Evolutionary conservation across 805 yeast genomes (phyloP).

Genomic region (Torulaspora maleeae): DNA sequence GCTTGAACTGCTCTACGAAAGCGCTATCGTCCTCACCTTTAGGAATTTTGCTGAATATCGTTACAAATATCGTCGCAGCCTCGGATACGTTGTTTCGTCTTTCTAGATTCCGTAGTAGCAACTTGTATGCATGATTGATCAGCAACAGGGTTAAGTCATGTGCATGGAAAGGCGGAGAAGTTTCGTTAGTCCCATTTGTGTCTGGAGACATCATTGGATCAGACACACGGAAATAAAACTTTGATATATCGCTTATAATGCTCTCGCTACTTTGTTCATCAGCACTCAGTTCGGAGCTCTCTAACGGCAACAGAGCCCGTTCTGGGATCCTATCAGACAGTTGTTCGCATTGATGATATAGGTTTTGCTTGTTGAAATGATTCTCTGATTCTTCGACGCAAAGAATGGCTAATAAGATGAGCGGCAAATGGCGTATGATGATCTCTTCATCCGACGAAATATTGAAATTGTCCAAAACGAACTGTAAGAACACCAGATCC

Average conservation of each 20-base stretch:
- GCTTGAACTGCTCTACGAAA: conserved; percentile 13
- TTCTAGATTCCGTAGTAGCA: conserved; percentile 25
- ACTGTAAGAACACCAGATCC: conserved; percentile 48
- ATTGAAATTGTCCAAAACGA: conserved; percentile 60
- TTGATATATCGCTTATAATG: conserved; percentile 30
- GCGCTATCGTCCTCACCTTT: conserved; percentile 15
- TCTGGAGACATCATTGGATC: conserved; percentile 12
- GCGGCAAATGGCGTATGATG: conserved; percentile 69
- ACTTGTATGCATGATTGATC: conserved; percentile 31
- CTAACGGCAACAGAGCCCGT: conserved; percentile 55
- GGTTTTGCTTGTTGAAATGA: conserved; percentile 17
- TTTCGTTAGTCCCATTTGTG: conserved; percentile 17
- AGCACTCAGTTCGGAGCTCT: conserved; percentile 35
- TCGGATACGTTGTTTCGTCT: conserved; percentile 27
- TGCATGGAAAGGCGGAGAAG: conserved; percentile 39
- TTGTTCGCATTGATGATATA: conserved; percentile 41
- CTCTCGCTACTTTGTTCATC: conserved; percentile 16
- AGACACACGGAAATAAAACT: conserved; percentile 34
- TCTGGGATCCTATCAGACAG: conserved; percentile 57
- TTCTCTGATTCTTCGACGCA: conserved; percentile 20
- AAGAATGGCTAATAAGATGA: conserved; percentile 51
- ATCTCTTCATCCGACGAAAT: conserved; percentile 80
- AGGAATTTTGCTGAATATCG: conserved; percentile 46
- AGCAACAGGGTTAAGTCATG: conserved; percentile 44
- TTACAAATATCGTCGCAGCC: conserved; percentile 36